Evolutionary conservation across 768 basidiomycete species (phyloP).

Genomic region (Nidularia pulvinata): DNA sequence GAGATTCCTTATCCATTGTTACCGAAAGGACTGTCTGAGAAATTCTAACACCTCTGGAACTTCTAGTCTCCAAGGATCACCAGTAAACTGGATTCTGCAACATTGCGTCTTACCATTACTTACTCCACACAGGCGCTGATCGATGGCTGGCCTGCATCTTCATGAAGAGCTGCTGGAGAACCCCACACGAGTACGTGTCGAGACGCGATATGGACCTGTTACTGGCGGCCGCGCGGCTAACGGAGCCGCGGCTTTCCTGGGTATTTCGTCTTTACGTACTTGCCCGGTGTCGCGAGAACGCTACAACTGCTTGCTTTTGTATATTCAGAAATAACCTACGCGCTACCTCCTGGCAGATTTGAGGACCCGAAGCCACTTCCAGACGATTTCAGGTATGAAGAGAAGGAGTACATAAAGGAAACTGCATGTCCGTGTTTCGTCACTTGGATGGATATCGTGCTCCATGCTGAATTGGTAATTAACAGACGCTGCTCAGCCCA

Average conservation of each 20-base stretch:
- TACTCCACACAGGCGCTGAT: not conserved
- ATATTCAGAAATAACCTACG: slow-evolving; percentile 69
- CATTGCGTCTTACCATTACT: not conserved
- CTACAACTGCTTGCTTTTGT: not conserved
- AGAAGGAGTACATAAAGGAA: slow-evolving; percentile 62
- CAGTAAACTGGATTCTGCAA: too few species aligned
- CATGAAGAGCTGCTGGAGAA: slow-evolving; percentile 52
- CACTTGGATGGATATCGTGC: too few species aligned
- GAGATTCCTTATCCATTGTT: too few species aligned
- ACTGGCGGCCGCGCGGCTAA: slow-evolving; percentile 61
- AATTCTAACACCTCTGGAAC: too few species aligned
- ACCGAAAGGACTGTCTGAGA: too few species aligned
- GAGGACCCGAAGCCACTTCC: slow-evolving; percentile 62
- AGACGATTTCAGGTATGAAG: slow-evolving; percentile 49
- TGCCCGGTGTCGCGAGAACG: not conserved
- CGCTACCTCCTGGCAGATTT: slow-evolving; percentile 63
- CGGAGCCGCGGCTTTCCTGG: slow-evolving; percentile 64
- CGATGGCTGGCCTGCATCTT: slow-evolving; percentile 34
- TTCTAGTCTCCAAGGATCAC: too few species aligned
- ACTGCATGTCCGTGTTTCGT: too few species aligned
- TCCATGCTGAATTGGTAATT: too few species aligned
- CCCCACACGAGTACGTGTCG: slow-evolving; percentile 38
- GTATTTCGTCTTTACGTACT: slow-evolving; percentile 23
- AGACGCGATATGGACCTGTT: slow-evolving; percentile 56
- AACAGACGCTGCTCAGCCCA: slow-evolving; percentile 61